Percentiles rank a stretch among this genome's conserved stretches.
phyloP scores from a whole-genome alignment of 495 filamentous ascomycete species.

The Neurospora sp. region DNA sequence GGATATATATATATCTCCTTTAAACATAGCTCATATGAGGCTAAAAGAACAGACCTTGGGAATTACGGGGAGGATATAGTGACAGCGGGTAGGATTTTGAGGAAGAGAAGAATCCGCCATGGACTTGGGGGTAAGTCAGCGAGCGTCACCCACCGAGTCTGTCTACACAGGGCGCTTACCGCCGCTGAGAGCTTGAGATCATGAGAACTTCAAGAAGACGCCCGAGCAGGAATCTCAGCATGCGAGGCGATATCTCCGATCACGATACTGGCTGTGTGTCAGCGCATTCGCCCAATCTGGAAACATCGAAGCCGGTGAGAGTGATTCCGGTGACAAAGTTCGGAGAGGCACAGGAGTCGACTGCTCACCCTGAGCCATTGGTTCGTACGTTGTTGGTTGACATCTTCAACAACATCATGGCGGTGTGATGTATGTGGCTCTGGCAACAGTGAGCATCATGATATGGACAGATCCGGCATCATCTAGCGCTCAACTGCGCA shows the following conservation, averaged over 20 bases:
- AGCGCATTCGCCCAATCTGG: neutral
- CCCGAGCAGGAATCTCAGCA: too few relatives aligned
- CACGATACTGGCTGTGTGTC: neutral
- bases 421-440: neutral
- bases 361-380: neutral
- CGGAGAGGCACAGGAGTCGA: neutral
- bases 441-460: neutral
- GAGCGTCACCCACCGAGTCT: too few relatives aligned
- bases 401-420: neutral
- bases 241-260: too few relatives aligned
- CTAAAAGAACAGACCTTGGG: too few relatives aligned
- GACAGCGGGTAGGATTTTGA: too few relatives aligned
- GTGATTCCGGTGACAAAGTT: neutral
- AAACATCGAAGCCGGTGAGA: neutral
- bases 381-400: neutral
- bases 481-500: neutral
- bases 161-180: neutral
- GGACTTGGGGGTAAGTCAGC: too few relatives aligned
- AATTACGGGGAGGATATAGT: too few relatives aligned
- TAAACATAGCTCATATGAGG: too few relatives aligned
- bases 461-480: neutral
- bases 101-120: too few relatives aligned
- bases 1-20: too few relatives aligned
- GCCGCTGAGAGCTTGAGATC: neutral
- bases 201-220: neutral